These are phyloP conservation scores for Ochetophila trinervis DNA, from an alignment of 306 rosid genomes.

Conservation along the genomic window DNA sequence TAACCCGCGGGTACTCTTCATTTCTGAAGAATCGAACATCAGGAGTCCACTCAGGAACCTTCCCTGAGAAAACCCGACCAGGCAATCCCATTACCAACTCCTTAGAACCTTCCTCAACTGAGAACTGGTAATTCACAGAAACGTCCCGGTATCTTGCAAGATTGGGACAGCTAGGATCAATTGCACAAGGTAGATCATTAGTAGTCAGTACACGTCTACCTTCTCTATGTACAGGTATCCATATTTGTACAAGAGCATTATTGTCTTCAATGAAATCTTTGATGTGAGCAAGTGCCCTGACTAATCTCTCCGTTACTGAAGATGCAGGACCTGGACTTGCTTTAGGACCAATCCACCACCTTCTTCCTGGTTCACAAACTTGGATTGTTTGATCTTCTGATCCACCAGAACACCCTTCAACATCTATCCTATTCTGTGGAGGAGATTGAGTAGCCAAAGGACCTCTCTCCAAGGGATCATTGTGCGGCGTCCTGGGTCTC, in stretches of 20 bases:
- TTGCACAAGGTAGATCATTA: slow-evolving; percentile 54
- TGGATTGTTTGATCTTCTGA: slow-evolving; percentile 35
- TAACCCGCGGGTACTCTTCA: slow-evolving; percentile 78
- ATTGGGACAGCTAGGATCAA: slow-evolving; percentile 45
- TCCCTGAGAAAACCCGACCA: slow-evolving; percentile 67
- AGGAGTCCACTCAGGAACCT: slow-evolving; percentile 98
- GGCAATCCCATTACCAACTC: slow-evolving; percentile 65
- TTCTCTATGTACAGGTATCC: slow-evolving; percentile 71
- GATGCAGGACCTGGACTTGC: slow-evolving; percentile 35
- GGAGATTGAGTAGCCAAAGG: slow-evolving; percentile 10
- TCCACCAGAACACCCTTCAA: slow-evolving; percentile 24
- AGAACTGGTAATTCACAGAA: slow-evolving; percentile 54
- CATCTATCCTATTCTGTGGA: slow-evolving; percentile 27
- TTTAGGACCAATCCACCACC: slow-evolving; percentile 60
- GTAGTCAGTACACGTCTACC: slow-evolving; percentile 64
- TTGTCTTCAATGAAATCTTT: slow-evolving; percentile 55
- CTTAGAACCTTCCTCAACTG: slow-evolving; percentile 55
- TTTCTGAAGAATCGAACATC: slow-evolving; percentile 73
- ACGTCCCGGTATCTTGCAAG: slow-evolving; percentile 66
- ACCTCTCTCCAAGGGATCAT: slow-evolving; percentile 28
- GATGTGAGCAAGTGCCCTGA: slow-evolving; percentile 54
- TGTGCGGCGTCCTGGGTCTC: slow-evolving; percentile 12
- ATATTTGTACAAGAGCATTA: slow-evolving; percentile 74
- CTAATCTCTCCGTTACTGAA: slow-evolving; percentile 57
- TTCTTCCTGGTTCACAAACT: slow-evolving; percentile 40